Evolutionary conservation across 176 grass and related monocot species (phyloP), one percentile per base, ranked within the genome.

Genomic region (Lolium multiflorum): DNA sequence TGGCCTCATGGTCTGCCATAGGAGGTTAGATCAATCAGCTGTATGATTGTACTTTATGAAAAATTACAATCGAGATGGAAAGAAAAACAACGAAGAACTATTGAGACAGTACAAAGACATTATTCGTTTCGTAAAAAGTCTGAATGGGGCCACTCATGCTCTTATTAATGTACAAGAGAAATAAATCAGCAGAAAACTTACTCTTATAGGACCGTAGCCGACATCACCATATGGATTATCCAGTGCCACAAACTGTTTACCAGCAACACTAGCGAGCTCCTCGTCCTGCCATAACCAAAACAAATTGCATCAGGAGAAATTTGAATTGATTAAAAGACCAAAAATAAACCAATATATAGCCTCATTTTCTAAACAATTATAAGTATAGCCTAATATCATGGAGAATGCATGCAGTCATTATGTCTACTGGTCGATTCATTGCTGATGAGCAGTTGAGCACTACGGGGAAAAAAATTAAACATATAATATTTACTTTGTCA

Each of bases 241-340:
- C 37, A 75, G 50, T n/a, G 0, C 67, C 28, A 35, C 1, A 37
- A 66, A 58, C 68, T 66, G 6, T 52, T 86, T 41, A 63, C 16
- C 22, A 73, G 28, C 41, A 14, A 31, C 12, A 26, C 2, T 64
- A 14, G 24, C 25, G 13, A 14, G 12, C 12, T 65, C 25, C 62
- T 87, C 22, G 44, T 65, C 22, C 89, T 76, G 70, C 69, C 68
- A 57, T 20, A 61, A 58, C 44, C 39, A 69, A 80, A 71, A 49
- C 7, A 38, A 16, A 20, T 39, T 39, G 3, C 28, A 43, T 54
- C n/a, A 44, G 12, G 43, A 43, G 55, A 74, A 71, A 9, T 71
- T 17, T 14, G 41, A 63, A 22, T 52, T 44, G 20, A 71, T 17
- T 41, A 71, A 43, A 43, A 46, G 38, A 44, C 38, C 18, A 44